phyloP scores from a whole-genome alignment of 306 rosid genomes.

The Adenanthera pavonina region DNA sequence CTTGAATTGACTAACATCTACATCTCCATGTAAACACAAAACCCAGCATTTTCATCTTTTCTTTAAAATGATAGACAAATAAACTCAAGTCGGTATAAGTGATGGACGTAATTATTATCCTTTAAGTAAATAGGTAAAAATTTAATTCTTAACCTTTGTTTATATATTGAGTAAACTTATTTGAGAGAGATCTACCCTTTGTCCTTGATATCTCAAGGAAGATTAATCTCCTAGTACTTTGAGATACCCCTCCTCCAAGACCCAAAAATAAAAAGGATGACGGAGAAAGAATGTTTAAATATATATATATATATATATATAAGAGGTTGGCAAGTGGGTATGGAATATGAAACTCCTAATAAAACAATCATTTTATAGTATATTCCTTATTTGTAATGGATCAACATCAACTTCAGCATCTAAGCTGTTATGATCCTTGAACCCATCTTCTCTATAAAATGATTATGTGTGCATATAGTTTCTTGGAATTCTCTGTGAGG shows the following conservation, averaged over 20 bases:
- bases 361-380: background rate
- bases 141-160: too few species aligned
- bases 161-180: too few species aligned
- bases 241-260: too few species aligned
- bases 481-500: slow-evolving; percentile 57
- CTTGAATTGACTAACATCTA: slow-evolving; percentile 59
- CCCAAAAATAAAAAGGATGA: too few species aligned
- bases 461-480: slow-evolving; percentile 49
- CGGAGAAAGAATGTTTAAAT: too few species aligned
- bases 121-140: too few species aligned
- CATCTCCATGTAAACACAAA: slow-evolving; percentile 51
- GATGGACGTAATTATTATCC: too few species aligned
- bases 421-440: slow-evolving; percentile 34
- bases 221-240: too few species aligned
- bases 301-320: too few species aligned
- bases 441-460: slow-evolving; percentile 30
- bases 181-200: too few species aligned
- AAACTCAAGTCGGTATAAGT: background rate
- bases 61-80: background rate
- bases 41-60: slow-evolving; percentile 45
- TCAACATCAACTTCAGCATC: slow-evolving; percentile 63
- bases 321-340: background rate
- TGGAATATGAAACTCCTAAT: slow-evolving; percentile 15
- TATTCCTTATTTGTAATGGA: background rate
- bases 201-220: too few species aligned